These are phyloP conservation scores for Platismatia glauca DNA, from an alignment of 495 filamentous ascomycete species.

Conservation along the genomic window DNA sequence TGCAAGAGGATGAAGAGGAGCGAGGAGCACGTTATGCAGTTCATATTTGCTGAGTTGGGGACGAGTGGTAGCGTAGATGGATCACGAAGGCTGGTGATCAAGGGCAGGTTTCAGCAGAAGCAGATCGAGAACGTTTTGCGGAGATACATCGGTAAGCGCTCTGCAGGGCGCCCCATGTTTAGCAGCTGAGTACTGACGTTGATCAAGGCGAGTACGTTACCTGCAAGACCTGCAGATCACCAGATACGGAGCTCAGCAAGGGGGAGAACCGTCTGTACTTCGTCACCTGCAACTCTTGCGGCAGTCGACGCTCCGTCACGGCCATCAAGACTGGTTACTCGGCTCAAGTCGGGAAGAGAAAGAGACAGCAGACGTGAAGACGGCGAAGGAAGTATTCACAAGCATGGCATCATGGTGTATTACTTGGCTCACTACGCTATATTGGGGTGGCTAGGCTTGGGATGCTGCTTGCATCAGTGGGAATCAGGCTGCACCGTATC, in stretches of 20 bases:
- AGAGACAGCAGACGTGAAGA: slow-evolving; percentile 51
- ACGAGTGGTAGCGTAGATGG: slow-evolving; percentile 93
- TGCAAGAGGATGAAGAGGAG: slow-evolving; percentile 92
- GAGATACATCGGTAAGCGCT: slow-evolving; percentile 77
- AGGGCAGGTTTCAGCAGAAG: slow-evolving; percentile 97
- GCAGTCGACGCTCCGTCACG: slow-evolving; percentile 80
- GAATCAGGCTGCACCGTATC: not conserved
- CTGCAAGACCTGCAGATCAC: slow-evolving; percentile 91
- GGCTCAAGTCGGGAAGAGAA: slow-evolving; percentile 93
- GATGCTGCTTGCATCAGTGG: not conserved
- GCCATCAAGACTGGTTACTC: slow-evolving; percentile 99
- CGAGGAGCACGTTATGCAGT: slow-evolving; percentile 94
- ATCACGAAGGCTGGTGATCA: slow-evolving; percentile 87
- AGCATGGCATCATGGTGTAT: slow-evolving; percentile 1
- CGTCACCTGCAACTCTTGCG: slow-evolving; percentile 81
- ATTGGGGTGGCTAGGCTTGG: not conserved
- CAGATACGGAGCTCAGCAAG: slow-evolving; percentile 94
- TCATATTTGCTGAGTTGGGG: slow-evolving; percentile 95
- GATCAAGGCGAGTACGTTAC: slow-evolving; percentile 86
- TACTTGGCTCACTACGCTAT: not conserved
- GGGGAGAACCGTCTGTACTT: slow-evolving; percentile 93
- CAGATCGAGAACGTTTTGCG: slow-evolving; percentile 93
- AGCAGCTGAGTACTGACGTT: slow-evolving; percentile 21
- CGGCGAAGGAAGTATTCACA: not conserved
- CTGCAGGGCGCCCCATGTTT: not conserved